A percentile compares a stretch with the other conserved stretches of the same genome.
phyloP scores from a whole-genome alignment of 2,329 filamentous ascomycete species.

The Cladophialophora chaetospira region DNA sequence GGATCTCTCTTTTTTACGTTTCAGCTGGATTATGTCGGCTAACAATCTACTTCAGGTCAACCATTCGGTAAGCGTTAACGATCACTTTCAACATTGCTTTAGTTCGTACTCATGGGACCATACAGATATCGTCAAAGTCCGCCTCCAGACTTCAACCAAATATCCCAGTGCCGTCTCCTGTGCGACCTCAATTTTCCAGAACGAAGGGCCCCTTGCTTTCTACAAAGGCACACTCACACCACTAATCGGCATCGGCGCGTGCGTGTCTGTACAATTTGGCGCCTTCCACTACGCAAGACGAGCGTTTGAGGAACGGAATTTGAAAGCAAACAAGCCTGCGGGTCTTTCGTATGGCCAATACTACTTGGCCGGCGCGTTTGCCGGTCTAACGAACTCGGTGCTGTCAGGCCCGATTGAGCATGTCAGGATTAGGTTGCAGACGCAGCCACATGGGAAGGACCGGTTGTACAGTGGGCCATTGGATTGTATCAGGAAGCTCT shows the following conservation, averaged over 20 bases:
- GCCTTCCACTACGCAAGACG: slow-evolving; percentile 92
- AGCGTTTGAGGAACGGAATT: slow-evolving; percentile 76
- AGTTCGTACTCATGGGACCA: too few species aligned
- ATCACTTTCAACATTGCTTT: neutral
- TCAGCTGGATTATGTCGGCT: too few species aligned
- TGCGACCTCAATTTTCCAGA: slow-evolving; percentile 78
- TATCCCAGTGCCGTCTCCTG: slow-evolving; percentile 80
- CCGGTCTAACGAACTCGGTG: slow-evolving; percentile 83
- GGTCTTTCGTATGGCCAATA: slow-evolving; percentile 80
- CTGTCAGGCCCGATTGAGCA: slow-evolving; percentile 94
- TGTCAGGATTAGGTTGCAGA: slow-evolving; percentile 92
- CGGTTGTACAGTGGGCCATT: slow-evolving; percentile 80
- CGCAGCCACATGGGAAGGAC: slow-evolving; percentile 79
- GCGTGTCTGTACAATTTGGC: slow-evolving; percentile 96
- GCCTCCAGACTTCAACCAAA: slow-evolving; percentile 82
- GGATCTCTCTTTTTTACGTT: too few species aligned
- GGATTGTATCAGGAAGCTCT: slow-evolving; percentile 88
- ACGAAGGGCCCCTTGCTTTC: slow-evolving; percentile 88
- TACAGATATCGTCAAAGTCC: slow-evolving; percentile 97
- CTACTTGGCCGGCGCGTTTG: slow-evolving; percentile 87
- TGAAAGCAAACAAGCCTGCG: slow-evolving; percentile 29
- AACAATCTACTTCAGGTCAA: slow-evolving; percentile 54
- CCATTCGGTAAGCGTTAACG: slow-evolving; percentile 59
- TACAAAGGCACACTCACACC: slow-evolving; percentile 98
- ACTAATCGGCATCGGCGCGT: slow-evolving; percentile 92